These are phyloP conservation scores for Saraca asoca DNA, from an alignment of 331 rosid species.

Conservation along the genomic window DNA sequence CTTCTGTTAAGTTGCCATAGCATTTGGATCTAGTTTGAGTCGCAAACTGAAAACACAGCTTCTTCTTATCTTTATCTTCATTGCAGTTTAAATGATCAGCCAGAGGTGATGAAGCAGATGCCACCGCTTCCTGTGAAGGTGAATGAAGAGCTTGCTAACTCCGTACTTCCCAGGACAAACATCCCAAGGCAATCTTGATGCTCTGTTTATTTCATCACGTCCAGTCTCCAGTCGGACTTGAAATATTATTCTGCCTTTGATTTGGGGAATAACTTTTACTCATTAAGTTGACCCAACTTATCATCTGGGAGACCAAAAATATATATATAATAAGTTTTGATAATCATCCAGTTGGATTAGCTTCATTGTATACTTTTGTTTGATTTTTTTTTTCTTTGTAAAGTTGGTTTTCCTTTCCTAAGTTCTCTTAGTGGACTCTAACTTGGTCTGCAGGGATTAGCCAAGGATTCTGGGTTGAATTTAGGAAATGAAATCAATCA, in stretches of 20 bases:
- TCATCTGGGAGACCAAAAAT: slow-evolving; percentile 5
- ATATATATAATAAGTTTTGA: slow-evolving; percentile 34
- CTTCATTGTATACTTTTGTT: slow-evolving; percentile 28
- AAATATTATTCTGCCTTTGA: slow-evolving; percentile 34
- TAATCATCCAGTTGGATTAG: slow-evolving; percentile 50
- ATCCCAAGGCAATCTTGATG: slow-evolving; percentile 68
- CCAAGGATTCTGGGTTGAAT: slow-evolving; percentile 42
- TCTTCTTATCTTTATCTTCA: neutral
- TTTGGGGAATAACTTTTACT: slow-evolving; percentile 32
- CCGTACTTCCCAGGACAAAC: slow-evolving; percentile 64
- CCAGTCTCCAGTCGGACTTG: slow-evolving; percentile 13
- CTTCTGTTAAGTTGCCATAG: neutral
- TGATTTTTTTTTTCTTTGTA: slow-evolving; percentile 16
- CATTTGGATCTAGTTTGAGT: neutral
- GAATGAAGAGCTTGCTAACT: slow-evolving; percentile 83
- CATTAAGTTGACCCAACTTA: slow-evolving; percentile 43
- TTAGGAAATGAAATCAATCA: slow-evolving; percentile 42
- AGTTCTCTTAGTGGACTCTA: slow-evolving; percentile 47
- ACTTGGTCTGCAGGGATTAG: slow-evolving; percentile 58
- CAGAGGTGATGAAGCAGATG: slow-evolving; percentile 97
- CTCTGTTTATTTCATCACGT: slow-evolving; percentile 4
- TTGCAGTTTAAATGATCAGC: slow-evolving; percentile 65
- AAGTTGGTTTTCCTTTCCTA: slow-evolving; percentile 38
- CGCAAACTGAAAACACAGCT: neutral
- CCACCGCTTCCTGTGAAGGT: slow-evolving; percentile 90